These are phyloP conservation scores for Trichoderma lentiforme DNA, from an alignment of 2,329 filamentous ascomycete genomes.

Conservation along the genomic window DNA sequence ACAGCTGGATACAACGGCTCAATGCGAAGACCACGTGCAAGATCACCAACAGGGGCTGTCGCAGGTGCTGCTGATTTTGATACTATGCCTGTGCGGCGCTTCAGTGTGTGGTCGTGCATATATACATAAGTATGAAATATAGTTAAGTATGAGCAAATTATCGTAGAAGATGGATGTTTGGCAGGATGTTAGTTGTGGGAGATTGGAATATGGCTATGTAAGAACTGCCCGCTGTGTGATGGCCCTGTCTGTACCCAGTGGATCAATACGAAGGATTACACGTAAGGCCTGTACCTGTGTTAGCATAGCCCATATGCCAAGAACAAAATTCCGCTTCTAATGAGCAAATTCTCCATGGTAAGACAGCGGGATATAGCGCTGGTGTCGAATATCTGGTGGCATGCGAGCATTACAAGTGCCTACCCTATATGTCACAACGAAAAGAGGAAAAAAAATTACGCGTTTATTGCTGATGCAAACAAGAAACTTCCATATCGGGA, in stretches of 20 bases:
- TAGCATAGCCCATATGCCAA: neutral
- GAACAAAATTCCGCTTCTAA: neutral
- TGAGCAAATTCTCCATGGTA: neutral
- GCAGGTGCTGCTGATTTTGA: neutral
- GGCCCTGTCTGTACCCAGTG: neutral
- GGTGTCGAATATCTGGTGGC: neutral
- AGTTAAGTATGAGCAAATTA: too few species aligned
- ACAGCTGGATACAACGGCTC: neutral
- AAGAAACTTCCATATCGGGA: neutral
- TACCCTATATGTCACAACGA: neutral
- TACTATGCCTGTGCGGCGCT: neutral
- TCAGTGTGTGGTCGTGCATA: neutral
- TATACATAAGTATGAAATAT: neutral
- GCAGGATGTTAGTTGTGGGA: neutral
- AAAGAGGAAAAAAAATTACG: neutral
- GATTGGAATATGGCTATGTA: neutral
- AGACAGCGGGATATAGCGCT: neutral
- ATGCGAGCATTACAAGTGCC: neutral
- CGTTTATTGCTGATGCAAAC: neutral
- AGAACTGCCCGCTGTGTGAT: neutral
- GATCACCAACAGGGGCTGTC: neutral
- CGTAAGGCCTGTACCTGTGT: neutral
- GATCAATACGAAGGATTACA: neutral
- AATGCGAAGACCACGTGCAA: slow-evolving; percentile 1
- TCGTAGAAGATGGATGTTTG: neutral